These are phyloP conservation scores for Globisporangium sylvaticum DNA, from an alignment of 352 stramenopile species.

Conservation along the genomic window DNA sequence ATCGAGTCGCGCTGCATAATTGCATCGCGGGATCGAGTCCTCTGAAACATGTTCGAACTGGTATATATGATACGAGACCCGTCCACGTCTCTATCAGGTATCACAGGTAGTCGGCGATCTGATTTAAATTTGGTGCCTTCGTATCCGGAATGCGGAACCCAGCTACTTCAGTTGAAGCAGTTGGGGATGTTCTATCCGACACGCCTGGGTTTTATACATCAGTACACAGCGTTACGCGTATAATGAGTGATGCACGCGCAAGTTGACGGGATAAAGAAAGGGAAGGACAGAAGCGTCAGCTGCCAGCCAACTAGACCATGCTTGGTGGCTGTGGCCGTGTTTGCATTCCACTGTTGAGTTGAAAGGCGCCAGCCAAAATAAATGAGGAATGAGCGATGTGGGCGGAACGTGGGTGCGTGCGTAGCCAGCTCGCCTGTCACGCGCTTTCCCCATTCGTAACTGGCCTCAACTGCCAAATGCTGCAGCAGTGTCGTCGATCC, in stretches of 20 bases:
- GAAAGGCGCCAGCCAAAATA: too few species aligned
- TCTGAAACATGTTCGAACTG: too few species aligned
- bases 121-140: background rate
- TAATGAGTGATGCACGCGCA: background rate
- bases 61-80: too few species aligned
- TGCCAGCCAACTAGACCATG: background rate
- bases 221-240: background rate
- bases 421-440: background rate
- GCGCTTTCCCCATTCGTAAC: background rate
- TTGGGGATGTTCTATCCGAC: background rate
- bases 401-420: background rate
- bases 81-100: too few species aligned
- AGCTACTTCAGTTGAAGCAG: background rate
- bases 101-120: background rate
- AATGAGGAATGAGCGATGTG: background rate
- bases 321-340: background rate
- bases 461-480: background rate
- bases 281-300: background rate
- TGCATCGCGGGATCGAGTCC: too few species aligned
- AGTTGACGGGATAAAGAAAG: background rate
- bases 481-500: too few species aligned
- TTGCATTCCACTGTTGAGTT: background rate
- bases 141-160: background rate
- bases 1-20: too few species aligned
- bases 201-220: background rate